Base-by-base conservation (phyloP, 2,329 filamentous ascomycete species). In the Fusarium goolgardi region DNA sequence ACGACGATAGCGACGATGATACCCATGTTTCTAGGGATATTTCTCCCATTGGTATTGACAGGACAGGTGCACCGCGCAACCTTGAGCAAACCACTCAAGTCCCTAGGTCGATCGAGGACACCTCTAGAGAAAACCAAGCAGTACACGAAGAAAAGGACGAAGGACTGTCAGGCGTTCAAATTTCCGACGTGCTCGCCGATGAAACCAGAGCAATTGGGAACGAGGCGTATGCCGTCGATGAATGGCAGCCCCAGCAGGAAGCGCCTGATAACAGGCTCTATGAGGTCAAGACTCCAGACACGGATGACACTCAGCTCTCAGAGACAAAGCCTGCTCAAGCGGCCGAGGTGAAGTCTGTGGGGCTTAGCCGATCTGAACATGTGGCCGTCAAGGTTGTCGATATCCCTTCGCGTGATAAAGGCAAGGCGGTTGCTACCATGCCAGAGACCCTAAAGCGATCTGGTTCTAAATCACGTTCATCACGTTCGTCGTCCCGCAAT, bases 341-440 rank as follows among this genome's bases (percentile, higher is more conserved):
- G 20, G 35, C 40, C 25, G 62, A 69, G 40, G 21, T 49, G 32
- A 69, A 63, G 35, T 47, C 60, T 9, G 35, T 55, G 37, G 57
- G 54, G n/a, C 40, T 55, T 20, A 47, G 39, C 27, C 53, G 51
- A 21, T 29, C 66, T 34, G 56, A 67, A 43, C 40, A 40, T 25
- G 55, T 29, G 44, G 44, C 65, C n/a, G 45, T 61, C 23, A 69
- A 63, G 34, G 49, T 59, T 61, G 49, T 70, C n/a, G 57, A 69
- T 37, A 69, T 69, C 27, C 62, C 66, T 29, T 57, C 62, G 6
- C 66, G 66, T 18, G 66, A 67, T 29, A 69, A 67, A 55, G 66
- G 62, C 66, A 69, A 70, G 35, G 57, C 50, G 50, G 32, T 59
- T 51, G 62, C 49, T 25, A 27, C 25, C 34, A 20, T 54, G 20